Evolutionary conservation across 2,329 filamentous ascomycete genomes (phyloP).

Genomic region (Furcasterigmium sp.): DNA sequence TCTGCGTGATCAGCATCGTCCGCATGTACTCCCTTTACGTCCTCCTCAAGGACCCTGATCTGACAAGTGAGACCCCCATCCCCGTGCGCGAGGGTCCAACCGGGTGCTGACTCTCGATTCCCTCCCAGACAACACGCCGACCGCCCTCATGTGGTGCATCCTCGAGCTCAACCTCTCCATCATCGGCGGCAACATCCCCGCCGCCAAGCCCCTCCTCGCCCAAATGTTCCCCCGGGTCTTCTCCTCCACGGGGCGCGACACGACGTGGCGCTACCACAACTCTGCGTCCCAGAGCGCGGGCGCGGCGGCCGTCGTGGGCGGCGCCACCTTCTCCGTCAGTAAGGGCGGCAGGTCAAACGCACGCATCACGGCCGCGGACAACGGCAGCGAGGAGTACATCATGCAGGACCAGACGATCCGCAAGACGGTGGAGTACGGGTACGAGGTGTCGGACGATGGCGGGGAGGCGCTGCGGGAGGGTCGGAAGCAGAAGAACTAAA

Average conservation of each 20-base stretch:
- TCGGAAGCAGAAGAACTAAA: background rate
- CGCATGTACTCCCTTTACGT: slow-evolving; percentile 14
- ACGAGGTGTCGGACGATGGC: slow-evolving; percentile 1
- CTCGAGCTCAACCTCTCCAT: slow-evolving; percentile 19
- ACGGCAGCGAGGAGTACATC: slow-evolving; percentile 11
- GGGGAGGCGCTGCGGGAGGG: background rate
- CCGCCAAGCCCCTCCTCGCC: slow-evolving; percentile 16
- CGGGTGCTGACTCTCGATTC: no score
- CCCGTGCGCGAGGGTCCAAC: slow-evolving; percentile 9
- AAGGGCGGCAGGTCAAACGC: background rate
- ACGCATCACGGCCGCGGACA: slow-evolving; percentile 2
- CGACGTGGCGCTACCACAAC: slow-evolving; percentile 1
- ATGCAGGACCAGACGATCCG: slow-evolving; percentile 7
- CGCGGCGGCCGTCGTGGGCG: background rate
- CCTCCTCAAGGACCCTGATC: slow-evolving; percentile 11
- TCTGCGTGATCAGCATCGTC: slow-evolving; percentile 16
- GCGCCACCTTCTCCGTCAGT: slow-evolving; percentile 2
- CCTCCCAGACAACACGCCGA: slow-evolving; percentile 11
- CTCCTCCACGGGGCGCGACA: slow-evolving; percentile 3
- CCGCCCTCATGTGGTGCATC: slow-evolving; percentile 17
- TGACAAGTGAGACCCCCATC: slow-evolving; percentile 9
- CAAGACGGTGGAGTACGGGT: slow-evolving; percentile 12
- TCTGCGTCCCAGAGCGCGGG: background rate
- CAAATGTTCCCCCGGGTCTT: slow-evolving; percentile 13
- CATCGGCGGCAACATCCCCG: slow-evolving; percentile 17